Conservation (phyloP, 331 rosid genomes). For the Rosa hybrid region DNA sequence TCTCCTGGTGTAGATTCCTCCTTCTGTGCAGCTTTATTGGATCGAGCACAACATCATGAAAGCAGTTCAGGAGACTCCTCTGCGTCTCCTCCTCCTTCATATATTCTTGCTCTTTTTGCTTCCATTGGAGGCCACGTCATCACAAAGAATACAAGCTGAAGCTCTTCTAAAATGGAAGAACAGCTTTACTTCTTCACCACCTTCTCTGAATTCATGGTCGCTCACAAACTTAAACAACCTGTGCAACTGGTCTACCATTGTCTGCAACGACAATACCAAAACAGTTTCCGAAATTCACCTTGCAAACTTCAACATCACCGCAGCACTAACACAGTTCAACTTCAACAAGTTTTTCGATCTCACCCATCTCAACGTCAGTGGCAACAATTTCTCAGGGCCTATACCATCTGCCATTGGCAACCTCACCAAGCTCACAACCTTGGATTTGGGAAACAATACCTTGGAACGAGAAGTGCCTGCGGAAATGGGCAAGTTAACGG, state of each 20-base stretch:
- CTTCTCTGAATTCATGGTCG: conserved; percentile 52
- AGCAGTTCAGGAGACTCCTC: no score
- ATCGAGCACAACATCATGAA: conserved; percentile 3
- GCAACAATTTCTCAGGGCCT: conserved; percentile 20
- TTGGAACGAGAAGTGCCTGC: conserved; percentile 1
- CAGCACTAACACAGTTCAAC: not conserved
- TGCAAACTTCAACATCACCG: not conserved
- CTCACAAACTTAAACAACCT: conserved; percentile 36
- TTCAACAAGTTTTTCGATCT: not conserved
- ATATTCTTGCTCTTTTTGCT: conserved; percentile 26
- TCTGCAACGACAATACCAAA: conserved; percentile 40
- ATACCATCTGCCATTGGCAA: conserved; percentile 44
- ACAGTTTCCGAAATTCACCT: conserved; percentile 21
- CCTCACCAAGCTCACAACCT: conserved; percentile 26
- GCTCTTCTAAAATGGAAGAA: conserved; percentile 61
- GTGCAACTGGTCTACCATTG: conserved; percentile 52
- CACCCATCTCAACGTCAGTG: not conserved
- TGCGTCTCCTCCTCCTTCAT: not conserved
- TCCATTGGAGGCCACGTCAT: conserved; percentile 38
- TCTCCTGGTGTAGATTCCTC: not conserved
- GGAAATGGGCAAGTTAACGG: not conserved
- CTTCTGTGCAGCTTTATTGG: not conserved
- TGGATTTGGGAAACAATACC: conserved; percentile 66
- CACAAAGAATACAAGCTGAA: conserved; percentile 48
- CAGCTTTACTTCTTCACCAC: conserved; percentile 28